phyloP scores from a whole-genome alignment of 2,329 filamentous ascomycete species.

The Aspergillus sp. region DNA sequence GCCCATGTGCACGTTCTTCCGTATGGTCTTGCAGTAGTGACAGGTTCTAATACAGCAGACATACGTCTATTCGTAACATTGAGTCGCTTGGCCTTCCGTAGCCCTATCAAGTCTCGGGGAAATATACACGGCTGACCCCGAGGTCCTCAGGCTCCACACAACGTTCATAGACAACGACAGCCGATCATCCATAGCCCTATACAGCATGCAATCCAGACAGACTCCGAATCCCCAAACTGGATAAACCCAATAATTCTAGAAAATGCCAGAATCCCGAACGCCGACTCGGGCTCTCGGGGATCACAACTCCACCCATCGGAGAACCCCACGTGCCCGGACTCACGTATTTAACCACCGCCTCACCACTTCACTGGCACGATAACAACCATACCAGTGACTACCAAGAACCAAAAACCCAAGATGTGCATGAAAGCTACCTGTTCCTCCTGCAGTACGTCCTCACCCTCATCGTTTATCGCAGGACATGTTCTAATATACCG shows the following conservation, averaged over 20 bases:
- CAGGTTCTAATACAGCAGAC: no score
- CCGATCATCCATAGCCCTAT: no score
- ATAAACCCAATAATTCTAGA: neutral
- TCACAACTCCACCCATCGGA: slow-evolving; percentile 10
- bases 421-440: slow-evolving; percentile 63
- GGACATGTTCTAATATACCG: neutral
- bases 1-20: no score
- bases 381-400: neutral
- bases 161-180: neutral
- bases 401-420: slow-evolving; percentile 1
- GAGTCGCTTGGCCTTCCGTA: no score
- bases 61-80: no score
- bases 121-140: neutral
- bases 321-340: slow-evolving; percentile 8
- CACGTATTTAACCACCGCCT: slow-evolving; percentile 12
- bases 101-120: neutral
- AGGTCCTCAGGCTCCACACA: neutral
- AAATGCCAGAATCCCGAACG: neutral
- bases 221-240: neutral
- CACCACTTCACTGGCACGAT: neutral
- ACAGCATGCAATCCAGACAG: no score
- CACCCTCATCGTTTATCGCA: neutral
- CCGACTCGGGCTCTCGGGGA: slow-evolving; percentile 19
- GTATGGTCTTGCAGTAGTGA: no score
- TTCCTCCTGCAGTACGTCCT: slow-evolving; percentile 52